Base-by-base conservation (phyloP, 2,329 filamentous ascomycete genomes). In the Alternaria postmessia region DNA sequence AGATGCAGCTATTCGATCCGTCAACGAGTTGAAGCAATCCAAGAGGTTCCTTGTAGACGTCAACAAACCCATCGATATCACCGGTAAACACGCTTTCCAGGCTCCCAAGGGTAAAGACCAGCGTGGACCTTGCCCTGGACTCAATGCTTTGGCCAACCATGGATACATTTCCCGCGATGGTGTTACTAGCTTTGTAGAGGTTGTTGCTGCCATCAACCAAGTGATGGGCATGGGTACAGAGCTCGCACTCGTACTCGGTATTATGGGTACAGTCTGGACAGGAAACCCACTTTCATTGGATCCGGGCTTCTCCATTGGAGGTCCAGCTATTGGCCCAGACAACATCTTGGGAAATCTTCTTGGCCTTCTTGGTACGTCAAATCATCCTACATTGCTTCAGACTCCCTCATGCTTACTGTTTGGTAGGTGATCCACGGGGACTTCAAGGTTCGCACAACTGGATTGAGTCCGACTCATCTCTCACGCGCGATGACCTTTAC, bases 221-320 rank as follows among this genome's bases (percentile, higher is more conserved):
- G 82, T 85, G 1, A 83, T 69, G 12, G 66, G 67, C 18, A 85
- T 85, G 83, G 79, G 79, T 30, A 67, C 70, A 41, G 77, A 82
- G 59, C 75, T 79, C 3, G 78, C 79, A 52, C 72, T 84, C 3
- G 44, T 70, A 12, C 59, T 71, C 0, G 78, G 80, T n/a, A 72
- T 81, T 4, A 79, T 83, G 71, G 83, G 82, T 7, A 83, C 81
- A 14, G 80, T 83, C 11, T 81, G 81, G 64, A 80, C 80, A 2
- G 85, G 85, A 1, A 83, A 86, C 60, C 81, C 83, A 6, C 63
- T 86, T 0, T 85, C 85, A 0, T 61, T 84, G 1, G 76, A 80
- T 42, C 83, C 80, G 2, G 79, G 82, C 3, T 86, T 84, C 72
- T 86, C 84, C 1, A 86, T 86, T 41, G 84, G 84, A 11, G 69